Evolutionary conservation across 1,139 yeast genomes (phyloP).

Genomic region (Magnusiomyces paraingens): DNA sequence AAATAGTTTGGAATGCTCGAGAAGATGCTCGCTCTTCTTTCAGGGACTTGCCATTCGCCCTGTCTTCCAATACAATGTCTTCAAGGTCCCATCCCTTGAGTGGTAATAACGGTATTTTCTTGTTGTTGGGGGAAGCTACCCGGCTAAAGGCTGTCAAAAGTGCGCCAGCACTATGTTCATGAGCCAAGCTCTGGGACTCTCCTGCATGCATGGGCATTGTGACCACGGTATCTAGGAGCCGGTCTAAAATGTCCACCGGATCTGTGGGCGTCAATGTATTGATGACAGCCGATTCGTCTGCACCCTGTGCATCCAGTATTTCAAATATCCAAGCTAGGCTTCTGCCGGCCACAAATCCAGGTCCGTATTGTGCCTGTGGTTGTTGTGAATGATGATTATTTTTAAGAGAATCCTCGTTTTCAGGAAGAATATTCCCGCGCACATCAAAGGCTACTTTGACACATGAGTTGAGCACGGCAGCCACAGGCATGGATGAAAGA

Average conservation of each 20-base stretch:
- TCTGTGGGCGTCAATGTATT: slow-evolving; percentile 6
- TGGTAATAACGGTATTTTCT: too few species aligned
- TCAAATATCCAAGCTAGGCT: slow-evolving; percentile 3
- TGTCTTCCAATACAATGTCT: too few species aligned
- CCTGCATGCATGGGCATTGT: too few species aligned
- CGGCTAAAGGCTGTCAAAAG: too few species aligned
- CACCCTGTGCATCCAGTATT: slow-evolving; percentile 1
- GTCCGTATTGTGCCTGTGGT: background rate
- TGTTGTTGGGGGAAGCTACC: too few species aligned
- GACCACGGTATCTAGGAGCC: background rate
- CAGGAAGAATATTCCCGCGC: slow-evolving; percentile 6
- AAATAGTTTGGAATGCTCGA: background rate
- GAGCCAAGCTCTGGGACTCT: too few species aligned
- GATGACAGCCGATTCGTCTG: background rate
- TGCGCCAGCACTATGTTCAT: too few species aligned
- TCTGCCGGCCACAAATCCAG: slow-evolving; percentile 4
- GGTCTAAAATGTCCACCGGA: slow-evolving; percentile 4
- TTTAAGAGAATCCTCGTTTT: background rate
- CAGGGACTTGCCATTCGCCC: too few species aligned
- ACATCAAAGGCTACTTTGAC: slow-evolving; percentile 5
- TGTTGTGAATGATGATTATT: too few species aligned
- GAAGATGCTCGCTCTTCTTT: too few species aligned
- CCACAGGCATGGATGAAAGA: slow-evolving; percentile 6
- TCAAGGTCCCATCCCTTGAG: too few species aligned
- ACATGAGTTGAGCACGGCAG: slow-evolving; percentile 3